Base-by-base conservation (phyloP, 306 rosid species). In the Fragaria nilgerrensis region DNA sequence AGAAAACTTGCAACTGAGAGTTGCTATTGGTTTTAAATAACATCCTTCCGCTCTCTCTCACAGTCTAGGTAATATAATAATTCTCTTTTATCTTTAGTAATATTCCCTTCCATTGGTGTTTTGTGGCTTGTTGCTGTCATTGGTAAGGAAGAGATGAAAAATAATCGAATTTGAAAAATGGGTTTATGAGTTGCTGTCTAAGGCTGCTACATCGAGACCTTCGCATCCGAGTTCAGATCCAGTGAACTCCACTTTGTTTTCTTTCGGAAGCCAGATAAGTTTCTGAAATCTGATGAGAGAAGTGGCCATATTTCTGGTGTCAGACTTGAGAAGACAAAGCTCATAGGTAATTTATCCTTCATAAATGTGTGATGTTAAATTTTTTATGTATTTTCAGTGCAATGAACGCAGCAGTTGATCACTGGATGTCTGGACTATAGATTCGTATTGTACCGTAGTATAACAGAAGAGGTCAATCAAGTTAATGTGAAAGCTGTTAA, bases 111-210 rank as follows among this genome's bases (percentile, higher is more conserved):
- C 50, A 47, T 77, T 82, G 48, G 20, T 77, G 65, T 85, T 77
- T 75, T 79, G 63, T 82, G 64, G 39, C 5, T 84, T 65, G 67
- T 75, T 82, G 72, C 70, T 88, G 69, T 78, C 86, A 63, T 78
- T 82, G 82, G 84, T 77, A 90, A 92, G 98, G 98, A 90, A 88
- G 98, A 92, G 86, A 77, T 95, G 85, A 92, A 88, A 85, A 86
- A 84, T 80, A 89, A 27, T 82, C 86, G 96, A 76, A 95, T 95
- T 76, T 90, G 78, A 36, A 52, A 88, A 90, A 82, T 87, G 96
- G 85, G 90, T 95, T 79, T 82, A 86, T 84, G 97, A 95, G 79
- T 86, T 95, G 86, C 90, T 95, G 58, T 87, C 91, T 74, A 90
- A 92, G 88, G 94, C 93, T 74, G 93, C 90, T 23, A 77, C 81